These are phyloP conservation scores for Xylaria sp. DNA, from an alignment of 2,329 filamentous ascomycete genomes.

Conservation along the genomic window DNA sequence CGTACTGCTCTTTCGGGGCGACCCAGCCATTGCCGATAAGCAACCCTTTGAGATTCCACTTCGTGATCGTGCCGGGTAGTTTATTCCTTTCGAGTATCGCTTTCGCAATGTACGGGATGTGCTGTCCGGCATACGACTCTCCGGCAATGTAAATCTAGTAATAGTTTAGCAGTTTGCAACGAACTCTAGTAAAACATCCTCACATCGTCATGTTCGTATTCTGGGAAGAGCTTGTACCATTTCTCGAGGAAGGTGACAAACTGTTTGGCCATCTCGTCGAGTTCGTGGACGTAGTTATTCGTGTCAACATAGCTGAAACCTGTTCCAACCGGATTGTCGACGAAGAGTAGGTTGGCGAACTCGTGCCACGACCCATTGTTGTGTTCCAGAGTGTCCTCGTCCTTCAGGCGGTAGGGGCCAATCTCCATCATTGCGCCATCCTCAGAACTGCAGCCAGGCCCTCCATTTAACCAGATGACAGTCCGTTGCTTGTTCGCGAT, in stretches of 20 bases:
- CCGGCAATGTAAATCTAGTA: slow-evolving; percentile 86
- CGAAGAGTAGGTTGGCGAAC: slow-evolving; percentile 94
- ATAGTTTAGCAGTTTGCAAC: slow-evolving; percentile 1
- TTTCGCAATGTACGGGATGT: slow-evolving; percentile 96
- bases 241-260: slow-evolving; percentile 89
- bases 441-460: slow-evolving; percentile 95
- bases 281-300: slow-evolving; percentile 80
- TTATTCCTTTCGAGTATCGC: slow-evolving; percentile 89
- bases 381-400: slow-evolving; percentile 70
- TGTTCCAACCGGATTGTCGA: slow-evolving; percentile 95
- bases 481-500: slow-evolving; percentile 90
- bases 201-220: slow-evolving; percentile 91
- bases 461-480: slow-evolving; percentile 96
- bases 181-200: slow-evolving; percentile 41
- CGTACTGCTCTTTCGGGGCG: slow-evolving; percentile 85
- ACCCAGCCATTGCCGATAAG: slow-evolving; percentile 99
- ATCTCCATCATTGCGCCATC: slow-evolving; percentile 97
- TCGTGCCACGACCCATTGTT: slow-evolving; percentile 99
- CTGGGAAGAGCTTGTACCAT: slow-evolving; percentile 87
- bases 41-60: slow-evolving; percentile 82
- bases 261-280: slow-evolving; percentile 86
- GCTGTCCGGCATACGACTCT: slow-evolving; percentile 94
- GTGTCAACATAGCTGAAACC: slow-evolving; percentile 96
- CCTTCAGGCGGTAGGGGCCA: slow-evolving; percentile 84
- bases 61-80: slow-evolving; percentile 47